A percentile compares a stretch with the other conserved stretches of the same genome.
Conservation (phyloP, 257 asterid species). For the Salvia rosmarinus region DNA sequence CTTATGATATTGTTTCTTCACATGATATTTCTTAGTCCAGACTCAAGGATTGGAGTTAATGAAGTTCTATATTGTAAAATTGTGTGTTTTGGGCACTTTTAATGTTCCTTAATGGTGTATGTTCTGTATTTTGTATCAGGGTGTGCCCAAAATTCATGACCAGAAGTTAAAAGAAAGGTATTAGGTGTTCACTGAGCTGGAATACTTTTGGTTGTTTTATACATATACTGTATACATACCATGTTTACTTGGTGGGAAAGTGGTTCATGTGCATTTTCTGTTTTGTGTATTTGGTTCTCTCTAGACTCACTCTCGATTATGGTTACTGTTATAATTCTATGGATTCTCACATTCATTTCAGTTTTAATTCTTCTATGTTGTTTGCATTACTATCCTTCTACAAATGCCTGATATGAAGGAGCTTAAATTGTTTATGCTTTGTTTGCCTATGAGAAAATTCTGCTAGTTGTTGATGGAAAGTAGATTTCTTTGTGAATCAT, state of each 20-base stretch:
- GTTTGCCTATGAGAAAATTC: neutral
- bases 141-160: conserved; percentile 91
- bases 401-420: neutral
- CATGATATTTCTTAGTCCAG: neutral
- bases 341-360: neutral
- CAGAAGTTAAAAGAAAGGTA: conserved; percentile 96
- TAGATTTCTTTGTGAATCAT: neutral
- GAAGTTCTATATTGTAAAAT: neutral
- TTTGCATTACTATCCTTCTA: neutral
- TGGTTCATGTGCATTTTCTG: neutral
- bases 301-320: neutral
- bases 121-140: conserved; percentile 48
- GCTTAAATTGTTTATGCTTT: neutral
- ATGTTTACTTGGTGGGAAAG: conserved; percentile 8
- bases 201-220: neutral
- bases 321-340: neutral
- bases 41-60: neutral
- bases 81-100: conserved; percentile 1
- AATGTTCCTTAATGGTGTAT: conserved; percentile 21
- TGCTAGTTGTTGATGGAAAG: neutral
- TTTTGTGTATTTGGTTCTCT: neutral
- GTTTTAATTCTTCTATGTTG: conserved; percentile 22
- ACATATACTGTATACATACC: neutral
- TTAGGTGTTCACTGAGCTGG: conserved; percentile 18
- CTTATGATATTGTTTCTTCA: neutral